A percentile compares a stretch with the other conserved stretches of the same genome.
phyloP scores from a whole-genome alignment of 352 stramenopile species.

The Globisporangium perplexum region DNA sequence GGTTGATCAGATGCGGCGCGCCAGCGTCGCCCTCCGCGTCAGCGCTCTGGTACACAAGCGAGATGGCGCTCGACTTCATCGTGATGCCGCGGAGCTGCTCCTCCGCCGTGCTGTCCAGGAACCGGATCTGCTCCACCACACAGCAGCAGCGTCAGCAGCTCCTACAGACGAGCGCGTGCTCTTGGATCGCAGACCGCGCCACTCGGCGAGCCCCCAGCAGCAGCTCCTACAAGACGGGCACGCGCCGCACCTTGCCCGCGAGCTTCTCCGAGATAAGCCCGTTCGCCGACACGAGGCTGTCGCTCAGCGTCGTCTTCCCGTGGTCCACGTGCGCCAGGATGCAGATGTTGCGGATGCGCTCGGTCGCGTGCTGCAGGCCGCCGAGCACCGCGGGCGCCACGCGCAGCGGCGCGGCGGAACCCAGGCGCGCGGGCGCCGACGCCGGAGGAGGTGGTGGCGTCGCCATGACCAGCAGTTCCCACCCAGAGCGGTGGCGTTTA shows the following conservation, averaged over 20 bases:
- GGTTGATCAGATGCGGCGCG: slow-evolving; percentile 89
- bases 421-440: neutral
- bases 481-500: neutral
- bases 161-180: no score
- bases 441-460: neutral
- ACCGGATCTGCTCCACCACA: slow-evolving; percentile 67
- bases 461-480: slow-evolving; percentile 8
- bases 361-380: slow-evolving; percentile 60
- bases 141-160: neutral
- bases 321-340: slow-evolving; percentile 96
- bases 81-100: slow-evolving; percentile 96
- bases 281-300: slow-evolving; percentile 95
- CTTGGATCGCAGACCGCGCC: neutral
- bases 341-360: slow-evolving; percentile 92
- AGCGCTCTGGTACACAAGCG: slow-evolving; percentile 87
- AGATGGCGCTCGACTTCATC: slow-evolving; percentile 96
- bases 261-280: slow-evolving; percentile 97
- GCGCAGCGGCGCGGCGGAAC: slow-evolving; percentile 12
- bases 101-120: slow-evolving; percentile 93
- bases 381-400: slow-evolving; percentile 49
- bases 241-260: slow-evolving; percentile 86
- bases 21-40: slow-evolving; percentile 18
- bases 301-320: slow-evolving; percentile 88
- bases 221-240: no score
- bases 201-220: no score